Percentiles rank a stretch among this genome's conserved stretches.
These are phyloP conservation scores for Termitomyces eurrhizus DNA, from an alignment of 768 basidiomycete species.

Conservation along the genomic window DNA sequence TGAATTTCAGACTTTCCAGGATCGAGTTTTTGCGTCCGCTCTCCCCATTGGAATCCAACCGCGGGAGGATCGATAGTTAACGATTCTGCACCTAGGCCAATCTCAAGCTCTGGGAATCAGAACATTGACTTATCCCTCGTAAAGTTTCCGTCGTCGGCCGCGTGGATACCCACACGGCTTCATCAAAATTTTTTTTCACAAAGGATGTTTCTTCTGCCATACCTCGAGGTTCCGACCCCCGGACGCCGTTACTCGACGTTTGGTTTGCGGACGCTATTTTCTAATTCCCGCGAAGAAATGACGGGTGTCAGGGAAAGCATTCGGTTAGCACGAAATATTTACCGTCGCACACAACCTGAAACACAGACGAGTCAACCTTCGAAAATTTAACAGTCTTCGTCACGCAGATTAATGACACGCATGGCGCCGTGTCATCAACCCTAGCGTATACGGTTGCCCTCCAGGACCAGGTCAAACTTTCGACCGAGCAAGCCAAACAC, in stretches of 20 bases:
- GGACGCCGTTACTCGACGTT: neutral
- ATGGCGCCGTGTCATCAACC: neutral
- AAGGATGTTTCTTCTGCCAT: neutral
- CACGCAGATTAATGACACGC: neutral
- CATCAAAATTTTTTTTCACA: neutral
- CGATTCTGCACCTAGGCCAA: neutral
- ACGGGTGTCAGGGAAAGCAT: neutral
- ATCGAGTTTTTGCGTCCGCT: neutral
- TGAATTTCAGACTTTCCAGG: neutral
- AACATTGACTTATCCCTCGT: neutral
- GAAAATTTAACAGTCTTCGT: neutral
- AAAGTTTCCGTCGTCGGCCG: neutral
- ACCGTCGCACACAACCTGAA: neutral
- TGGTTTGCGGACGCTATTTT: neutral
- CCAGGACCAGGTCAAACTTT: too few relatives aligned
- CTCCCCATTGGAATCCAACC: neutral
- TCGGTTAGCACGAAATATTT: neutral
- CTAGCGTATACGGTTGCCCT: too few relatives aligned
- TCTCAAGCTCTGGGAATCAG: neutral
- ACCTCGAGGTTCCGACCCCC: conserved; percentile 4
- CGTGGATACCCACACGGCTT: neutral
- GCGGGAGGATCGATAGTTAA: neutral
- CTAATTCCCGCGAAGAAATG: conserved; percentile 1
- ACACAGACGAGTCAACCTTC: neutral
- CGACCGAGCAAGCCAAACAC: too few relatives aligned